Base-by-base conservation (phyloP, 305 asterid species). In the Fraxinus nigra region DNA sequence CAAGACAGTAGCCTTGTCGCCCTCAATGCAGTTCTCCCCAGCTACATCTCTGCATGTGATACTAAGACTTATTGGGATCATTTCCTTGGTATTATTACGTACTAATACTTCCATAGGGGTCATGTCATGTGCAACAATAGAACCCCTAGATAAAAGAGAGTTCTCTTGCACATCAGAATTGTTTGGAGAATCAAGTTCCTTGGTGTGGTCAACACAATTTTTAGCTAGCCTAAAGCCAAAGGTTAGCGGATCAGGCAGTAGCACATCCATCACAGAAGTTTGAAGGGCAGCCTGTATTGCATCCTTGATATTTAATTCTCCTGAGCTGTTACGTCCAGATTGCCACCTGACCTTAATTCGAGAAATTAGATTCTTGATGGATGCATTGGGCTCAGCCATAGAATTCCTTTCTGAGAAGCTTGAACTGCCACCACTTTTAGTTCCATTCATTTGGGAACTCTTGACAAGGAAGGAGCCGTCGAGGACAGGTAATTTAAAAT, bases 291-390 rank as follows among this genome's bases (percentile, higher is more conserved):
- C 86, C 84, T 93, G 98, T 85, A 92, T 88, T 33, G 99, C 98
- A 67, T 96, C 98, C 90, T 93, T 94, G 87, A 92, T 94, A 85
- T 96, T 90, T 81, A 96, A 84, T 86, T 94, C 99, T 78, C 99
- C 99, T 16, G 98, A 93, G 84, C 97, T 96, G 85, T 94, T 96
- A 81, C 99, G 95, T 77, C 99, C 99, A 72, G 99, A 96, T 84
- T 92, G 98, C 99, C 99, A 96, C 85, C 92, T 91, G 82, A 96
- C 98, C 87, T 92, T 96, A 75, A 96, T 94, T 83, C 88, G 90
- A 78, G 99, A 94, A 81, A 96, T 93, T 88, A 96, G 85, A 78
- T 89, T 87, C 86, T 90, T 94, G 79, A 92, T 94, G 65, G 95
- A 93, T 28, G 95, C 94, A 87, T 90, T 91, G 14, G 94, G 91